Conservation (phyloP, 2,329 filamentous ascomycete species). For the Didymella keratinophila region DNA sequence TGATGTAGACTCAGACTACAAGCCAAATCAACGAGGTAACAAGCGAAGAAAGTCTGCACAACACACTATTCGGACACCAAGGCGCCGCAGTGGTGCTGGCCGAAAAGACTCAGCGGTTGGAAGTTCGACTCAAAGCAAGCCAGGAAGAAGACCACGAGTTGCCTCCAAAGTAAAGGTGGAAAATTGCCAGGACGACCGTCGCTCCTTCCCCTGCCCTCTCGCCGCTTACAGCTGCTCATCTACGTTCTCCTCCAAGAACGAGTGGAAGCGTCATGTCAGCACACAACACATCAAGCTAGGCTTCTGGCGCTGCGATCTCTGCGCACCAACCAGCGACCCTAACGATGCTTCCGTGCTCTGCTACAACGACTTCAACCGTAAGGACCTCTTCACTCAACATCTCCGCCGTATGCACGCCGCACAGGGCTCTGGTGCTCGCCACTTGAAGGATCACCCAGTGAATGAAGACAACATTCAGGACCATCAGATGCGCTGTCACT, state of each 20-base stretch:
- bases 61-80: slow-evolving; percentile 31
- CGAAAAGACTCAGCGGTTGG: slow-evolving; percentile 34
- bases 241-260: slow-evolving; percentile 83
- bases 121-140: slow-evolving; percentile 19
- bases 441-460: slow-evolving; percentile 54
- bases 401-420: slow-evolving; percentile 83
- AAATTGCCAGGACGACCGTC: slow-evolving; percentile 35
- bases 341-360: slow-evolving; percentile 38
- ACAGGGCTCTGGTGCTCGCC: slow-evolving; percentile 45
- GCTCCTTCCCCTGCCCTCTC: slow-evolving; percentile 80
- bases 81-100: slow-evolving; percentile 26
- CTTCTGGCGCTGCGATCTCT: slow-evolving; percentile 79
- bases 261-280: slow-evolving; percentile 90
- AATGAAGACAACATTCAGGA: slow-evolving; percentile 63
- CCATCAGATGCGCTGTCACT: slow-evolving; percentile 67
- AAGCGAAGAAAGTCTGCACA: slow-evolving; percentile 41
- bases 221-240: slow-evolving; percentile 76
- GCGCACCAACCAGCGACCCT: slow-evolving; percentile 51
- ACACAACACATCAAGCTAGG: slow-evolving; percentile 79
- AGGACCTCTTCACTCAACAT: slow-evolving; percentile 91
- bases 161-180: slow-evolving; percentile 21
- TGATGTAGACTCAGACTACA: slow-evolving; percentile 49
- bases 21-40: slow-evolving; percentile 27
- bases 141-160: slow-evolving; percentile 32
- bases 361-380: slow-evolving; percentile 81